These are phyloP conservation scores for Globisporangium nunn DNA, from an alignment of 352 stramenopile species.

Conservation along the genomic window DNA sequence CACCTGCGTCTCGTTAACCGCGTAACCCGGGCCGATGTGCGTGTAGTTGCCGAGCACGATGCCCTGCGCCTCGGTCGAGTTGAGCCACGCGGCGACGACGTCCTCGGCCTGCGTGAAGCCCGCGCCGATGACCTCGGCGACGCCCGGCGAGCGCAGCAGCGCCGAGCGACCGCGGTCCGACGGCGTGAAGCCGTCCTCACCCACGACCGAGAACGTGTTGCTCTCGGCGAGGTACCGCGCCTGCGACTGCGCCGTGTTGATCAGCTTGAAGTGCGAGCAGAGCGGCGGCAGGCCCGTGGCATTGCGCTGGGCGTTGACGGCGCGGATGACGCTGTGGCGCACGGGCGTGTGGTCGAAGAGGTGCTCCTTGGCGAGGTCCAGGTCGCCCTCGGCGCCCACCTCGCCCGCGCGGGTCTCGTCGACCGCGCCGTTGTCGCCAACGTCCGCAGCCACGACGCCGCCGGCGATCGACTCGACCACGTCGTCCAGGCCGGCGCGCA, in stretches of 20 bases:
- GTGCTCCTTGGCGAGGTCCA: constrained; percentile 1
- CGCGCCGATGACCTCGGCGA: constrained; percentile 22
- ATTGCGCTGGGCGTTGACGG: background rate
- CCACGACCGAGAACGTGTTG: constrained; percentile 13
- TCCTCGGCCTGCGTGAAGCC: constrained; percentile 16
- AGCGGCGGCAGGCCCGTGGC: background rate
- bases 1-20: constrained; percentile 13
- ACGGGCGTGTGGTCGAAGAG: background rate
- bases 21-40: constrained; percentile 23
- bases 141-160: constrained; percentile 8
- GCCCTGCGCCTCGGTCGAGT: constrained; percentile 2
- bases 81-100: constrained; percentile 21
- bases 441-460: background rate
- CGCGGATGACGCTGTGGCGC: background rate
- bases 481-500: background rate
- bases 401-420: no score
- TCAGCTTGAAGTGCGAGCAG: constrained; percentile 18
- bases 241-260: constrained; percentile 16
- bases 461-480: background rate
- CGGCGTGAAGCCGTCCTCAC: constrained; percentile 12
- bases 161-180: constrained; percentile 14
- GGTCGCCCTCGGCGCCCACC: background rate
- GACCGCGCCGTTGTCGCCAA: background rate
- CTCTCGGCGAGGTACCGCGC: constrained; percentile 17
- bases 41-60: constrained; percentile 23